Base-by-base conservation (phyloP, 768 basidiomycete genomes). In the Erythrobasidium yunnanense region DNA sequence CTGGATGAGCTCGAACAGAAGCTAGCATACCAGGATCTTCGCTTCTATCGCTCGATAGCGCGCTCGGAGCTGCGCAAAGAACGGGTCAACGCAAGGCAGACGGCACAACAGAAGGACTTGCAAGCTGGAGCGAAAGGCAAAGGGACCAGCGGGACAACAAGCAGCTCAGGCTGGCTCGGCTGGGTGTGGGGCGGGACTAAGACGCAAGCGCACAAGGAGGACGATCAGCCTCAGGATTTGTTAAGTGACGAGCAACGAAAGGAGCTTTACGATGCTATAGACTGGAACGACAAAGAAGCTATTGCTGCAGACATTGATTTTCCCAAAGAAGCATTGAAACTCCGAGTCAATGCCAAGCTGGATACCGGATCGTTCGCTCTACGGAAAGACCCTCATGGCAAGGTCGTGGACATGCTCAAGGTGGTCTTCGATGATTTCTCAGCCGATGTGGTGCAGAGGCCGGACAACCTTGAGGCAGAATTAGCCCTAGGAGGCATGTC, bases 11-110 rank as follows among this genome's bases (percentile, higher is more conserved):
- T 97, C 62, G 95, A 99, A 75, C 79, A 75, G 70, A 90, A 89
- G 74, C 80, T 97, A 29, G 81, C 85, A 0, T 97, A 96, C 71
- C 90, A 93, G 75, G 95, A 97, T 72, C 85, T 99, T 55, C 85
- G 93, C 2, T 95, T 96, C 77, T 99, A 97, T 78, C 84, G 95
- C 32, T 96, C 91, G 2, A 89, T 97, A 67, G 88, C 90, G 0
- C 85, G 88, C 27, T 90, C 90, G 1, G 84, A 84, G 69, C 79
- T 93, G 17, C 84, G 86, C 71, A 90, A 96, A 75, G 90, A 97
- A 71, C 80, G 83, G 22, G 87, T 84, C 1, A 60, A 23, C 78
- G 73, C 18, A 72, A 66, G 7, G 35, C 66, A 18, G 69, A 68
- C 57, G 65, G 69, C 35, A 38, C 66, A 57, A 1, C 58, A 69